Conservation (phyloP, 2,329 filamentous ascomycete species). For the Neonectria neomacrospora region DNA sequence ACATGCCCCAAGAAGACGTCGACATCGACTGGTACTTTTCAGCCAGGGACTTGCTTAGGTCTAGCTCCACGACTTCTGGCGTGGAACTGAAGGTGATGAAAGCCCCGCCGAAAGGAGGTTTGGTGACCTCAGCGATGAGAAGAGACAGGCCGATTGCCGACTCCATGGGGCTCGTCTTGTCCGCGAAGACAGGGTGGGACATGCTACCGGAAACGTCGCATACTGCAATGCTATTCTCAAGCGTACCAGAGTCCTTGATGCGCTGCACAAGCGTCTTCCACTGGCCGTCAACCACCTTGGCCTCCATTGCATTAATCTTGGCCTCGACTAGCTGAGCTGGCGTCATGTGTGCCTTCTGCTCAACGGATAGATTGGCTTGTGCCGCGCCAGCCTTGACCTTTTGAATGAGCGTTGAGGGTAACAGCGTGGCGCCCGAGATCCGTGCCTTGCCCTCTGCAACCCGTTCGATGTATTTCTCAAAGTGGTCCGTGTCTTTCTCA, state of each 20-base stretch:
- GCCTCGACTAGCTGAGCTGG: constrained; percentile 38
- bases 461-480: constrained; percentile 59
- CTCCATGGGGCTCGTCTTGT: constrained; percentile 63
- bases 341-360: not conserved
- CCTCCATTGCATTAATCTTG: constrained; percentile 47
- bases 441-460: constrained; percentile 59
- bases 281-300: constrained; percentile 59
- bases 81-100: constrained; percentile 64
- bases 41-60: constrained; percentile 51
- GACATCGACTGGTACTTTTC: constrained; percentile 54
- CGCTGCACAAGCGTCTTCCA: constrained; percentile 69
- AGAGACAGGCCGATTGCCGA: constrained; percentile 66
- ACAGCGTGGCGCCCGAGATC: constrained; percentile 66
- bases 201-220: constrained; percentile 70
- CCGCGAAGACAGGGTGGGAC: constrained; percentile 51
- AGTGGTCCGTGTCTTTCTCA: constrained; percentile 61
- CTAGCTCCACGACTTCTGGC: constrained; percentile 56
- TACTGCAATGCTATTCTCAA: constrained; percentile 65
- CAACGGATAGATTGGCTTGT: not conserved
- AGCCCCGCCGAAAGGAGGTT: constrained; percentile 62
- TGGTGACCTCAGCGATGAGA: constrained; percentile 63
- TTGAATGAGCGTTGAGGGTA: constrained; percentile 62
- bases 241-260: constrained; percentile 64
- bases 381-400: constrained; percentile 1
- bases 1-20: constrained; percentile 52